Evolutionary conservation across 345 rosid genomes (phyloP).

Genomic region (Adansonia digitata): DNA sequence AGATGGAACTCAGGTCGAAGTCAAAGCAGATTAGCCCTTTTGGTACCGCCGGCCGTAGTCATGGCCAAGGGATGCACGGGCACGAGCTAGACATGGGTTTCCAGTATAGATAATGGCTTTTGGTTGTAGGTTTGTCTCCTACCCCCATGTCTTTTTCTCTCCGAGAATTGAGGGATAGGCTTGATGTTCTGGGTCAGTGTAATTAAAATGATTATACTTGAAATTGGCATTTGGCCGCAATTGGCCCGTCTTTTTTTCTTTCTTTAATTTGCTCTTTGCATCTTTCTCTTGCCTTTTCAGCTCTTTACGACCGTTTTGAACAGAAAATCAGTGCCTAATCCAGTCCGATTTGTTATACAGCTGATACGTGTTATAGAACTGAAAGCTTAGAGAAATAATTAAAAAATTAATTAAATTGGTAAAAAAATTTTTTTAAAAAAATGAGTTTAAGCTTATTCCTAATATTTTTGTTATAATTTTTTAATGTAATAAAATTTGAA

Average conservation of each 20-base stretch:
- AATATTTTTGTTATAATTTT: too few relatives aligned
- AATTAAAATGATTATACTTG: neutral
- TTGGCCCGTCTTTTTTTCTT: neutral
- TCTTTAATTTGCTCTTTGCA: neutral
- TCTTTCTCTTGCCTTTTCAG: too few relatives aligned
- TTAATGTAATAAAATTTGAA: too few relatives aligned
- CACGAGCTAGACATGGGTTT: constrained; percentile 76
- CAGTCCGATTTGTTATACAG: too few relatives aligned
- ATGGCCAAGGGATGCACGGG: constrained; percentile 59
- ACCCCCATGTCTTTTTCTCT: constrained; percentile 6
- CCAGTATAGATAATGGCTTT: constrained; percentile 45
- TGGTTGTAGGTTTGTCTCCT: constrained; percentile 17
- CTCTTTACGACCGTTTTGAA: too few relatives aligned
- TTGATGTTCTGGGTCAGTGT: constrained; percentile 12
- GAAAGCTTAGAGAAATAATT: too few relatives aligned
- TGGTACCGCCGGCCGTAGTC: constrained; percentile 44
- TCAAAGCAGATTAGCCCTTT: constrained; percentile 51
- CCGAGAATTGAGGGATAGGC: neutral
- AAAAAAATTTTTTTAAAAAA: too few relatives aligned
- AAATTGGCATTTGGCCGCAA: neutral
- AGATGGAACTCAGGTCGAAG: constrained; percentile 68
- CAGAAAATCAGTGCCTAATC: too few relatives aligned
- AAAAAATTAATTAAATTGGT: too few relatives aligned
- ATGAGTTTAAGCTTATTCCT: too few relatives aligned
- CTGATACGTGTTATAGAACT: too few relatives aligned